phyloP scores from a whole-genome alignment of 2,329 filamentous ascomycete genomes.

The Penicillium sp. region DNA sequence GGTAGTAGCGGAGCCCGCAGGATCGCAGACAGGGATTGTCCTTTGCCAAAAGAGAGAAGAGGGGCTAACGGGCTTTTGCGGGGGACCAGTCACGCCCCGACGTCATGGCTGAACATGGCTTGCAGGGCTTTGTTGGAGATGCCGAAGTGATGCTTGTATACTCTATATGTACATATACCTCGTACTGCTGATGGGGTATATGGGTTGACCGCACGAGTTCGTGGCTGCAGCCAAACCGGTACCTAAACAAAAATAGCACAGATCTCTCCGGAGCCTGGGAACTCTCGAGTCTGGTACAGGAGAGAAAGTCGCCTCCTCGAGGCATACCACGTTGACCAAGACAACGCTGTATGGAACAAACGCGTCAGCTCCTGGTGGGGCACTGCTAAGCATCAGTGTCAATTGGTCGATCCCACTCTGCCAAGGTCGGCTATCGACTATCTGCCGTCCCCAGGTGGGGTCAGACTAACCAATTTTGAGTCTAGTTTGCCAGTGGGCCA shows the following conservation, averaged over 20 bases:
- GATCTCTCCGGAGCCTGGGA: neutral
- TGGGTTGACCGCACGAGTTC: too few relatives aligned
- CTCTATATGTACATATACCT: neutral
- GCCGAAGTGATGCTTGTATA: too few relatives aligned
- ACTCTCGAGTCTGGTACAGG: neutral
- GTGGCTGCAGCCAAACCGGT: too few relatives aligned
- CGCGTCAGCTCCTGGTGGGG: constrained; percentile 39
- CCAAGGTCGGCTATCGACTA: constrained; percentile 47
- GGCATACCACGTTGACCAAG: constrained; percentile 25
- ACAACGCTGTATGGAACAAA: constrained; percentile 28
- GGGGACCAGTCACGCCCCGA: constrained; percentile 21
- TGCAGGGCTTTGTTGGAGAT: neutral
- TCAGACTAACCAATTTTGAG: neutral
- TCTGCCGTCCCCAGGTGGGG: constrained; percentile 37
- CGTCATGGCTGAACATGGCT: constrained; percentile 19
- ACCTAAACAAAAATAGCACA: constrained; percentile 1
- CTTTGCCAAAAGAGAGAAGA: constrained; percentile 9
- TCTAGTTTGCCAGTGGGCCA: constrained; percentile 4
- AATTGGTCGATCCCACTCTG: constrained; percentile 36
- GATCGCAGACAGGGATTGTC: constrained; percentile 38
- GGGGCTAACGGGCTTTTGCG: constrained; percentile 31
- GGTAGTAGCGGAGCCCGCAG: constrained; percentile 28
- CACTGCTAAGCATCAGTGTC: neutral
- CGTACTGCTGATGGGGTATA: too few relatives aligned
- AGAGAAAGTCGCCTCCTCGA: constrained; percentile 3